Evolutionary conservation across 495 filamentous ascomycete species (phyloP).

Genomic region (Aspergillus olivimuriae): DNA sequence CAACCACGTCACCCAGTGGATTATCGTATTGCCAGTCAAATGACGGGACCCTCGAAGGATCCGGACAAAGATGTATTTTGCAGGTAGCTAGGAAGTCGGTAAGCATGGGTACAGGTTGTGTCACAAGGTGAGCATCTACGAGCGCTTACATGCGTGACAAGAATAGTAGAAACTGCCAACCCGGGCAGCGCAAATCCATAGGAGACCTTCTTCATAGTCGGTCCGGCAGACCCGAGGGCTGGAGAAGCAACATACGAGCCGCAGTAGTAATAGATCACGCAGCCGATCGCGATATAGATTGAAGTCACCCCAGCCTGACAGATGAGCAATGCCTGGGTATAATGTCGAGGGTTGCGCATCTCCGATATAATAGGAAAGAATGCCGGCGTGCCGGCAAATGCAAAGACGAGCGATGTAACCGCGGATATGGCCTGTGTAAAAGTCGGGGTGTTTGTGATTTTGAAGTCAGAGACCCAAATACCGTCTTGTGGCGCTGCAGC

Average conservation of each 20-base stretch:
- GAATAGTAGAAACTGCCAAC: conserved; percentile 24
- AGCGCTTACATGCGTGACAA: conserved; percentile 24
- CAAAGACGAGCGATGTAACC: conserved; percentile 65
- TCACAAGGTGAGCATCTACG: too few relatives aligned
- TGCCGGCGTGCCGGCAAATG: conserved; percentile 53
- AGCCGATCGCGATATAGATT: conserved; percentile 60
- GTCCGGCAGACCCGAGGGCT: conserved; percentile 60
- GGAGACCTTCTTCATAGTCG: conserved; percentile 56
- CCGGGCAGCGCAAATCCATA: conserved; percentile 69
- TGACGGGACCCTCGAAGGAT: conserved; percentile 48
- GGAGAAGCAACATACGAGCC: conserved; percentile 63
- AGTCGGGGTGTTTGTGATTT: conserved; percentile 19
- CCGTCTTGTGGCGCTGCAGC: conserved; percentile 25
- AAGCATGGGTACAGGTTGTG: background rate
- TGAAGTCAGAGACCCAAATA: conserved; percentile 26
- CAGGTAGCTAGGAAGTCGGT: conserved; percentile 23
- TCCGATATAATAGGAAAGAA: conserved; percentile 70
- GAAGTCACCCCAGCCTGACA: conserved; percentile 42
- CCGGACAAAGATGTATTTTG: conserved; percentile 57
- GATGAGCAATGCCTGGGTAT: conserved; percentile 48
- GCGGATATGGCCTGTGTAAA: conserved; percentile 46
- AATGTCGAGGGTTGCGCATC: conserved; percentile 62
- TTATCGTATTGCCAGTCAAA: conserved; percentile 50
- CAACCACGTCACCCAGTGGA: conserved; percentile 53
- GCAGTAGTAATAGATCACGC: conserved; percentile 63